Conservation (phyloP, 2,329 filamentous ascomycete species). For the Ophiognomonia clavigignenti-juglandacearum region DNA sequence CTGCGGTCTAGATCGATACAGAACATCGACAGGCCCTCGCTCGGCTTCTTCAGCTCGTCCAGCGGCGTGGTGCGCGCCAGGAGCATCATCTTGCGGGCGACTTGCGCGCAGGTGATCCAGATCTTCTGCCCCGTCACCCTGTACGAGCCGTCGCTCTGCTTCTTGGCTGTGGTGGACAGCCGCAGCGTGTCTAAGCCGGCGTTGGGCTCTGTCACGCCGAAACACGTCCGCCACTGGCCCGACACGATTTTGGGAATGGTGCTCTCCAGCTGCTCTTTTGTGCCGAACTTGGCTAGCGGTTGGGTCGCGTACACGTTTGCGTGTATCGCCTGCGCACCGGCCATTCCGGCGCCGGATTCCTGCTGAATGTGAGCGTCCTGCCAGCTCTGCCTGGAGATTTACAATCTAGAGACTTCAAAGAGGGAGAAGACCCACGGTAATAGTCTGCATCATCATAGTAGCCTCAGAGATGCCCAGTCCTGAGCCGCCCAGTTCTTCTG, state of each 20-base stretch:
- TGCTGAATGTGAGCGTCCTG: no score
- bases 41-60: constrained; percentile 63
- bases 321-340: constrained; percentile 59
- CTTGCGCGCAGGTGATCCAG: constrained; percentile 83
- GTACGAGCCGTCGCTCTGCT: constrained; percentile 53
- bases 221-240: constrained; percentile 69
- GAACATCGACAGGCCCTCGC: constrained; percentile 74
- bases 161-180: constrained; percentile 59
- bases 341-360: constrained; percentile 76
- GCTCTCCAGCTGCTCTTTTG: constrained; percentile 53
- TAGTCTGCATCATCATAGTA: constrained; percentile 83
- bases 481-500: constrained; percentile 68
- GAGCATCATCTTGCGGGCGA: constrained; percentile 78
- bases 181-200: constrained; percentile 74
- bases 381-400: no score
- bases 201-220: constrained; percentile 81
- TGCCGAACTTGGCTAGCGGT: constrained; percentile 68
- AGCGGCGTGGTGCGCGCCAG: constrained; percentile 70
- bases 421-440: no score
- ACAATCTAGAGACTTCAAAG: no score
- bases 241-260: constrained; percentile 68
- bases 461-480: constrained; percentile 77
- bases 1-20: constrained; percentile 69
- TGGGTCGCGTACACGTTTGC: constrained; percentile 73
- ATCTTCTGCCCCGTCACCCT: constrained; percentile 75